Percentiles rank a stretch among this genome's conserved stretches.
phyloP scores from a whole-genome alignment of 2,329 filamentous ascomycete genomes.

The Talaromyces sp. region DNA sequence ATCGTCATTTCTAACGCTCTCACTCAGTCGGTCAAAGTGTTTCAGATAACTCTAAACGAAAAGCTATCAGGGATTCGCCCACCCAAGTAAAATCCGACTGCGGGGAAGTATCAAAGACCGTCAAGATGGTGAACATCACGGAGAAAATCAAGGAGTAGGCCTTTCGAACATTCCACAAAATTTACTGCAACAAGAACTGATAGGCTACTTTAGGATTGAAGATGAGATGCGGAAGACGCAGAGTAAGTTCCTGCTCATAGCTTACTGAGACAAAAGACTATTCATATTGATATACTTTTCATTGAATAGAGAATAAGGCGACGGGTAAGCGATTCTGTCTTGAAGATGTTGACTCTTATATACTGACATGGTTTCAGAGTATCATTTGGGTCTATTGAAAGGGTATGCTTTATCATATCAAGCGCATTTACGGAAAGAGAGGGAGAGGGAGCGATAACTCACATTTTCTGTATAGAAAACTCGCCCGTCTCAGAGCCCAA shows the following conservation, averaged over 20 bases:
- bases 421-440: constrained; percentile 15
- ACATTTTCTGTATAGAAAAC: constrained; percentile 63
- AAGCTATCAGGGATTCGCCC: neutral
- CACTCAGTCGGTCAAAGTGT: too few relatives aligned
- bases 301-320: constrained; percentile 83
- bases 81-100: constrained; percentile 9
- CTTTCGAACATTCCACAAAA: constrained; percentile 3
- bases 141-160: constrained; percentile 99
- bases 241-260: constrained; percentile 60
- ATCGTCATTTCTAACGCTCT: too few relatives aligned
- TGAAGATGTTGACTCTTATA: neutral
- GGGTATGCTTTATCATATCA: constrained; percentile 57
- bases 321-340: constrained; percentile 65
- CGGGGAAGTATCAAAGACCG: constrained; percentile 28
- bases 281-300: constrained; percentile 27
- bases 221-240: constrained; percentile 99
- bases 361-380: constrained; percentile 60
- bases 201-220: constrained; percentile 71
- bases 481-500: constrained; percentile 89
- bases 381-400: constrained; percentile 95
- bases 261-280: neutral
- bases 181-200: constrained; percentile 1
- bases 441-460: neutral
- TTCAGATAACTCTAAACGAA: neutral
- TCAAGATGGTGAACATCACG: constrained; percentile 94